Conservation (phyloP, 768 basidiomycete species). For the Fibroporia radiculosa region DNA sequence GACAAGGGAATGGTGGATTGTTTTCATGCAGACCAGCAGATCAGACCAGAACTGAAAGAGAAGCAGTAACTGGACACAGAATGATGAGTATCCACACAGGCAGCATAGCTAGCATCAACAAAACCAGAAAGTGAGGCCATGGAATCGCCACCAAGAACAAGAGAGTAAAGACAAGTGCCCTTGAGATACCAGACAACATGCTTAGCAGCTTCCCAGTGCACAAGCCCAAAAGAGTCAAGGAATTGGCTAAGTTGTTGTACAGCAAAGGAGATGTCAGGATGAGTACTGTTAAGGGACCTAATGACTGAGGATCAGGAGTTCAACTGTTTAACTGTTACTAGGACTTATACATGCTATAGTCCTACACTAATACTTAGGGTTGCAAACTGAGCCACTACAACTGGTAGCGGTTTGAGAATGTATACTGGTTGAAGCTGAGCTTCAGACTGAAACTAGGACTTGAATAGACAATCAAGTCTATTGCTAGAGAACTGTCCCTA, state of each 20-base stretch:
- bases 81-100: slow-evolving; percentile 11
- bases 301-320: too few species aligned
- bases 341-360: too few species aligned
- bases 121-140: slow-evolving; percentile 10
- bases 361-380: too few species aligned
- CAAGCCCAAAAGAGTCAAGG: slow-evolving; percentile 10
- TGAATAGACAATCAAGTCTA: too few species aligned
- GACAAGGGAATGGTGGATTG: slow-evolving; percentile 24
- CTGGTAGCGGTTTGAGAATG: too few species aligned
- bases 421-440: too few species aligned
- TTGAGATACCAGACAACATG: slow-evolving; percentile 20
- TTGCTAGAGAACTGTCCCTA: too few species aligned
- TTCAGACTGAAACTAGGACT: too few species aligned
- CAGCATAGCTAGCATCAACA: slow-evolving; percentile 24
- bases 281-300: too few species aligned
- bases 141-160: slow-evolving; percentile 10
- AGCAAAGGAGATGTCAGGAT: slow-evolving; percentile 13
- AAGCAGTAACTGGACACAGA: slow-evolving; percentile 23
- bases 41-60: slow-evolving; percentile 13
- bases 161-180: slow-evolving; percentile 8
- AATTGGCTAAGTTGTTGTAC: slow-evolving; percentile 20
- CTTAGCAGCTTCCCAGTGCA: slow-evolving; percentile 19
- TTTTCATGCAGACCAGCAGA: slow-evolving; percentile 23
- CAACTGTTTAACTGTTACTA: too few species aligned
- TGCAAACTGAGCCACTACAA: too few species aligned